Base-by-base conservation (phyloP, 2,329 filamentous ascomycete genomes). In the Xylaria sp. region DNA sequence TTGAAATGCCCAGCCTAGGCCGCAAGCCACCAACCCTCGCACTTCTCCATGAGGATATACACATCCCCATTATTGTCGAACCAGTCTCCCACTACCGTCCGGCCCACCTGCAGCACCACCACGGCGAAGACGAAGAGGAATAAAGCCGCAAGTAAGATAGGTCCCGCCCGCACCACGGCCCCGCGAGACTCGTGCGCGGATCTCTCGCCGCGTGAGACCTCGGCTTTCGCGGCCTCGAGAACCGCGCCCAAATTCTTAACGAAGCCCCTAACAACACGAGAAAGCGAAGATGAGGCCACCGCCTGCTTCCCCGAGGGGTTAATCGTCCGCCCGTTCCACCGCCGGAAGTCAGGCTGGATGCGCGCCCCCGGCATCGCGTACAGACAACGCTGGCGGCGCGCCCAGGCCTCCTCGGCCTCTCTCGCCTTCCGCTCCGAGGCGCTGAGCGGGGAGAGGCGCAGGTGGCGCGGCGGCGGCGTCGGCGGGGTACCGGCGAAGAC, bases 401-500 rank as follows among this genome's bases (percentile, higher is more conserved):
- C 33, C 41, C 28, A 59, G 1, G 15, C 51, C 8, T 25, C 46
- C 25, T 66, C 31, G 28, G 20, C 28, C 9, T 31, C 62, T 9
- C 13, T 10, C 1, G 9, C 33, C 8, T 36, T 10, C 6, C 2
- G n/a, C 60, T 64, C 59, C 13, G 59, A 55, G 7, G 48, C 39
- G 15, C 28, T 31, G 12, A 51, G 7, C 46, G 54, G 23, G 4
- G 28, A 7, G 46, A 9, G 13, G 3, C 15, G 5, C 8, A 7
- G 10, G 33, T 36, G 33, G 23, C n/a, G 23, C 1, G 46, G 41
- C 4, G 49, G 58, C 0, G 59, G 59, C 5, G 46, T 56, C 1
- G 67, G 63, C 1, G 10, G 8, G 46, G 46, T 25, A 48, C 58
- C 57, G 36, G 41, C 33, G 39, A 10, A 66, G 55, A 33, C 33